Base-by-base conservation (phyloP, 2,329 filamentous ascomycete genomes). In the Chlorencoelia australis region DNA sequence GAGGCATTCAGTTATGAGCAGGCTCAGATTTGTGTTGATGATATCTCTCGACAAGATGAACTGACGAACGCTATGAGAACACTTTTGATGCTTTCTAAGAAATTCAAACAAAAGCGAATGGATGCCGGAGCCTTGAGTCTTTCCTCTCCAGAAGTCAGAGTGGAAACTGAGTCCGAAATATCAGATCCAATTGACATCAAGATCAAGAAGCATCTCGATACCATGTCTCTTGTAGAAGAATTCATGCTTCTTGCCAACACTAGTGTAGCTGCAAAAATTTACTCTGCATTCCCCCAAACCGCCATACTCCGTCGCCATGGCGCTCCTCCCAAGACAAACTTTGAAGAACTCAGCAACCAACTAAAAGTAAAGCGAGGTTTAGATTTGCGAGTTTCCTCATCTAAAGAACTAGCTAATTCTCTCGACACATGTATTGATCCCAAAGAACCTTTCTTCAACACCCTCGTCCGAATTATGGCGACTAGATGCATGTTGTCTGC, bases 241-340 rank as follows among this genome's bases (percentile, higher is more conserved):
- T 96, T 98, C 69, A 98, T 98, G 91, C 69, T 98, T 55, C 82
- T 96, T 58, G 93, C 91, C 68, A 98, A 98, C 64, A 87, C 86
- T 54, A 89, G 82, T 49, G 93, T 98, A 19, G 91, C 89, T 5
- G 73, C 78, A 47, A 89, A 86, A 59, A 93, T 94, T 55, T 86
- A 94, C 64, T 74, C 83, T 32, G 79, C 87, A 3, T 96, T 95
- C 62, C 89, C 91, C 0, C 89, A 98, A 61, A 96, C 88, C 0
- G 91, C 91, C 32, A 79, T 98, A 51, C 75, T 98, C 11, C 84
- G 89, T 44, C 83, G 91, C 40, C 91, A 98, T 69, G 87, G 74
- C 13, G 79, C 89, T 10, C 91, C 93, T 3, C 91, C 91, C 6
- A 89, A 89, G 55, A 87, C 86, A 49, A 96, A 96, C 62, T 98